Conservation (phyloP, 2,329 filamentous ascomycete species). For the Neurospora sp. region DNA sequence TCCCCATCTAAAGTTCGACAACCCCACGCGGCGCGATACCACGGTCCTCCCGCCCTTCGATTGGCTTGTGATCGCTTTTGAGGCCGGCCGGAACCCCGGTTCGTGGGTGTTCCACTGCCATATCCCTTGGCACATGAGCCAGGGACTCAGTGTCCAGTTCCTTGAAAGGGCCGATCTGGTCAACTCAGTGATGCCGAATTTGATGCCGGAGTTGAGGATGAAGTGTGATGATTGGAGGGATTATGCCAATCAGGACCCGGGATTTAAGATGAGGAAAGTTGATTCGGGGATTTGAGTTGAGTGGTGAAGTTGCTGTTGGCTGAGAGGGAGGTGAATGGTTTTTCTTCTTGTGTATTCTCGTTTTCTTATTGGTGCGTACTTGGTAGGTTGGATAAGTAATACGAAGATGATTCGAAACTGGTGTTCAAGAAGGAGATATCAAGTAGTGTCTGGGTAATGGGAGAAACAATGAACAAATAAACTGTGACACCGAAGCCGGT, state of each 20-base stretch:
- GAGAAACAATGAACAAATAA: too few species aligned
- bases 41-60: conserved; percentile 24
- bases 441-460: too few species aligned
- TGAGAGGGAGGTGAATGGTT: background rate
- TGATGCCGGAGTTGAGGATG: background rate
- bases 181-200: background rate
- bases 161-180: conserved; percentile 6
- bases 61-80: conserved; percentile 28
- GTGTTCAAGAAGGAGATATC: too few species aligned
- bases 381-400: background rate
- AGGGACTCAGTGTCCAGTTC: conserved; percentile 10
- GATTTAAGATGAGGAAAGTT: conserved; percentile 1
- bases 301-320: background rate
- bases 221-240: conserved; percentile 7
- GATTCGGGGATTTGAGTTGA: conserved; percentile 10
- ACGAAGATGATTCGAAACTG: background rate
- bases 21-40: conserved; percentile 28
- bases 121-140: conserved; percentile 30
- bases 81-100: conserved; percentile 26
- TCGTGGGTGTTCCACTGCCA: conserved; percentile 33
- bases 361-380: background rate
- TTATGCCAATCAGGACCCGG: background rate
- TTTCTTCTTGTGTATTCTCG: background rate
- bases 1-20: conserved; percentile 20
- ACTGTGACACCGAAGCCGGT: too few species aligned